These are phyloP conservation scores for Gnaphalium uliginosum DNA, from an alignment of 129 eudicot species.

Conservation along the genomic window DNA sequence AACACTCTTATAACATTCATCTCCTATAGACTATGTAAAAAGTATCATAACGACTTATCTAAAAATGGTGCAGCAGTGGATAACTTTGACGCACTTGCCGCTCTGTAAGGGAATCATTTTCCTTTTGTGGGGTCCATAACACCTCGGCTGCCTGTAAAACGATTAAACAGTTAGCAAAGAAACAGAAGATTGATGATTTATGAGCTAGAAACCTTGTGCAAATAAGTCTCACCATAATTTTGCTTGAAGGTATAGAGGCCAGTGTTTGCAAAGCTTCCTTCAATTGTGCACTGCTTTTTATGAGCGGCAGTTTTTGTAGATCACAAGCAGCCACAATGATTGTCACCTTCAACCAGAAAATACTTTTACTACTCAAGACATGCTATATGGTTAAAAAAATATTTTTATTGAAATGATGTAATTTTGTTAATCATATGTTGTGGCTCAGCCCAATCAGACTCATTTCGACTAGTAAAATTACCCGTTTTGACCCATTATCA, in stretches of 20 bases:
- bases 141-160: conserved; percentile 13
- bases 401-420: no score
- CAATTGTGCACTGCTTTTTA: neutral
- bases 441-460: neutral
- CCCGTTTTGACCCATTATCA: neutral
- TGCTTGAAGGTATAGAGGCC: neutral
- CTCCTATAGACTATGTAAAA: conserved; percentile 28
- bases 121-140: conserved; percentile 19
- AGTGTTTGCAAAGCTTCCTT: neutral
- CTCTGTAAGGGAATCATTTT: conserved; percentile 3
- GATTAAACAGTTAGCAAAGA: neutral
- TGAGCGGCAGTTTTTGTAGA: neutral
- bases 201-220: neutral
- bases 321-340: neutral
- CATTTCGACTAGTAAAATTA: no score
- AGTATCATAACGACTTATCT: conserved; percentile 18
- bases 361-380: neutral
- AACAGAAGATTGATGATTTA: neutral
- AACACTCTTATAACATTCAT: no score
- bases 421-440: no score
- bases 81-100: conserved; percentile 66
- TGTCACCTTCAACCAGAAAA: conserved; percentile 8
- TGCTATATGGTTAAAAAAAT: neutral
- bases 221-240: neutral
- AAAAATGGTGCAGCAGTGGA: conserved; percentile 39